These are phyloP conservation scores for Podosphaera fusca DNA, from an alignment of 2,329 filamentous ascomycete species.

Conservation along the genomic window DNA sequence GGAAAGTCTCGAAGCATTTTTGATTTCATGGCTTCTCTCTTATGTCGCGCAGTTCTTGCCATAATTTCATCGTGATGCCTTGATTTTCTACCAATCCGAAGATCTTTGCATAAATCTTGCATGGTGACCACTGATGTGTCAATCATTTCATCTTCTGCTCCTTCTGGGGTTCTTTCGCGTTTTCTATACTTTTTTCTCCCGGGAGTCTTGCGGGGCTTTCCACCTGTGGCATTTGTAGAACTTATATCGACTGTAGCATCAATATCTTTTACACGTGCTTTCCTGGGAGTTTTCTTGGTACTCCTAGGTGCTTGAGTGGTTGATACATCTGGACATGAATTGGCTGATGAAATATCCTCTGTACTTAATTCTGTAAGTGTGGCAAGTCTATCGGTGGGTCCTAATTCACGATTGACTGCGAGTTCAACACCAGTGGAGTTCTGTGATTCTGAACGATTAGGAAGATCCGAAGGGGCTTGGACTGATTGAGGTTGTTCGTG, in stretches of 20 bases:
- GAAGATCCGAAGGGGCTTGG: neutral
- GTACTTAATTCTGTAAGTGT: no score
- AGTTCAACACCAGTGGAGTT: neutral
- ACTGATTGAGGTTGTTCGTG: neutral
- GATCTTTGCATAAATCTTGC: conserved; percentile 46
- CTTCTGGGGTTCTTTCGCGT: conserved; percentile 29
- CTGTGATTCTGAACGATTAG: neutral
- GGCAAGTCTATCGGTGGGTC: no score
- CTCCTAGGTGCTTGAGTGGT: neutral
- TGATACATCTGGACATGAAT: neutral
- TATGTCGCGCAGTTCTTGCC: conserved; percentile 29
- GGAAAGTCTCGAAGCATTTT: conserved; percentile 12
- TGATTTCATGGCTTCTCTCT: conserved; percentile 17
- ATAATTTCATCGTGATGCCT: conserved; percentile 51
- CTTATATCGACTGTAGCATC: neutral
- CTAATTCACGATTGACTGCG: no score
- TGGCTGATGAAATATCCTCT: no score
- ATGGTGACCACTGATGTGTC: conserved; percentile 46
- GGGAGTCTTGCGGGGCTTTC: conserved; percentile 13
- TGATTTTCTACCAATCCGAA: conserved; percentile 51
- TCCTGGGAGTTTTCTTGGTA: conserved; percentile 8
- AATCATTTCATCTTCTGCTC: conserved; percentile 37
- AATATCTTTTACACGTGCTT: conserved; percentile 7
- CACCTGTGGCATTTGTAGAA: neutral
- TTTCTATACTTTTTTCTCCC: conserved; percentile 12